Percentiles rank a stretch among this genome's conserved stretches.
These are phyloP conservation scores for Pythium phragmiticola DNA, from an alignment of 352 stramenopile genomes.

Conservation along the genomic window DNA sequence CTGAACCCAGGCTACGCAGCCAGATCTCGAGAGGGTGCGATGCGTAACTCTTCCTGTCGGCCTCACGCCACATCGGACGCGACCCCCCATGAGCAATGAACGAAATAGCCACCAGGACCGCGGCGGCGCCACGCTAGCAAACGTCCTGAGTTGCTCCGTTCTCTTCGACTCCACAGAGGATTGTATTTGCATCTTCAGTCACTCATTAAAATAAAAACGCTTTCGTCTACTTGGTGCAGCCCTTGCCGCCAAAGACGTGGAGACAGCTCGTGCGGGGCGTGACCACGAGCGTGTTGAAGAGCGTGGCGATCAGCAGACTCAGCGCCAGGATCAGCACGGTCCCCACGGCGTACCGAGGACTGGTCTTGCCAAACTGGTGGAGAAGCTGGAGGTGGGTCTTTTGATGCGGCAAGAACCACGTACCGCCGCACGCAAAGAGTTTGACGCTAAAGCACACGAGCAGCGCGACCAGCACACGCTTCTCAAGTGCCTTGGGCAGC, in stretches of 20 bases:
- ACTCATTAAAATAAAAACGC: too few species aligned
- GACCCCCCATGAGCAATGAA: too few species aligned
- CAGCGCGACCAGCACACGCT: constrained; percentile 37
- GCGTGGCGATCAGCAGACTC: constrained; percentile 31
- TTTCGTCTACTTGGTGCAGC: constrained; percentile 10
- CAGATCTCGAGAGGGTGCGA: too few species aligned
- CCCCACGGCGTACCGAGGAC: constrained; percentile 28
- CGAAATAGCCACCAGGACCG: too few species aligned
- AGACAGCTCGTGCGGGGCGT: constrained; percentile 24
- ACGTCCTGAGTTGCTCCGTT: too few species aligned
- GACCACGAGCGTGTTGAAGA: constrained; percentile 35
- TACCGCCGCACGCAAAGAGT: constrained; percentile 36
- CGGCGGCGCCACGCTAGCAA: too few species aligned
- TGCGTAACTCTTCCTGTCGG: too few species aligned
- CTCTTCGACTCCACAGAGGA: too few species aligned
- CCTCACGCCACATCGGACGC: too few species aligned
- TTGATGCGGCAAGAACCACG: constrained; percentile 46
- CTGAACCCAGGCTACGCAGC: too few species aligned
- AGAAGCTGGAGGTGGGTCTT: constrained; percentile 46
- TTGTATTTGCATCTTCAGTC: too few species aligned
- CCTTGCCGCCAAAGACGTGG: constrained; percentile 21
- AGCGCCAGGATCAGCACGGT: constrained; percentile 26
- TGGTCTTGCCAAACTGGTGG: constrained; percentile 18
- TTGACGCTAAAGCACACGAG: constrained; percentile 42
- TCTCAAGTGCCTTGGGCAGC: constrained; percentile 1